These are phyloP conservation scores for Marasmius sp. DNA, from an alignment of 1,284 basidiomycete species.

Conservation along the genomic window DNA sequence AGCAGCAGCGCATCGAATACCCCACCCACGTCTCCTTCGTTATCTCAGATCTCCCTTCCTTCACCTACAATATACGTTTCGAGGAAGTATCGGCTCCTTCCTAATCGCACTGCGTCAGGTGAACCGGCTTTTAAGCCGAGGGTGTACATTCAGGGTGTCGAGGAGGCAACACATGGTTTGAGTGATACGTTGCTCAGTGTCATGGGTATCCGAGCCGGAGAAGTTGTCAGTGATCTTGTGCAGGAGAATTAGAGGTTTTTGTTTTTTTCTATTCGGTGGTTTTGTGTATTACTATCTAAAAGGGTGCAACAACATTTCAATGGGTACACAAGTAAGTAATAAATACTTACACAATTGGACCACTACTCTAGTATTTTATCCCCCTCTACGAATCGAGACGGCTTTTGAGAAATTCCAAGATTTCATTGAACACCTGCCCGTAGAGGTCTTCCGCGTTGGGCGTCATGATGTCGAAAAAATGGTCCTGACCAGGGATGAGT, in stretches of 20 bases:
- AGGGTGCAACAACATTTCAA: too few relatives aligned
- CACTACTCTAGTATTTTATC: neutral
- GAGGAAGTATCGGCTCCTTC: slow-evolving; percentile 45
- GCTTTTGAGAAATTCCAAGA: neutral
- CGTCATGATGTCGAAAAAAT: slow-evolving; percentile 12
- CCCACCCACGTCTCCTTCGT: slow-evolving; percentile 29
- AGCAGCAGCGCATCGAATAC: slow-evolving; percentile 25
- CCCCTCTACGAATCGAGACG: neutral
- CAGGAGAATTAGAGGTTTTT: slow-evolving; percentile 1
- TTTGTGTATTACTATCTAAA: neutral
- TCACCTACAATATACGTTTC: slow-evolving; percentile 41
- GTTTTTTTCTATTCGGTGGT: neutral
- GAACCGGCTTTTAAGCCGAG: slow-evolving; percentile 33
- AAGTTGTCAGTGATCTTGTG: slow-evolving; percentile 45
- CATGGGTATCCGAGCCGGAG: slow-evolving; percentile 47
- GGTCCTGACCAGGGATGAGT: slow-evolving; percentile 10
- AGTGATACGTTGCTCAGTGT: slow-evolving; percentile 59
- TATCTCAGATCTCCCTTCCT: slow-evolving; percentile 18
- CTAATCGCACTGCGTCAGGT: slow-evolving; percentile 19
- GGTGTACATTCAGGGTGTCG: slow-evolving; percentile 57
- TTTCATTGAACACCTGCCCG: slow-evolving; percentile 4
- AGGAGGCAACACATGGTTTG: slow-evolving; percentile 57
- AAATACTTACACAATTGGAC: neutral
- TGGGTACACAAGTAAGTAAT: too few relatives aligned
- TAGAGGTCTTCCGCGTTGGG: slow-evolving; percentile 9